phyloP scores from a whole-genome alignment of 2,329 filamentous ascomycete species.

The Fusarium begoniae region DNA sequence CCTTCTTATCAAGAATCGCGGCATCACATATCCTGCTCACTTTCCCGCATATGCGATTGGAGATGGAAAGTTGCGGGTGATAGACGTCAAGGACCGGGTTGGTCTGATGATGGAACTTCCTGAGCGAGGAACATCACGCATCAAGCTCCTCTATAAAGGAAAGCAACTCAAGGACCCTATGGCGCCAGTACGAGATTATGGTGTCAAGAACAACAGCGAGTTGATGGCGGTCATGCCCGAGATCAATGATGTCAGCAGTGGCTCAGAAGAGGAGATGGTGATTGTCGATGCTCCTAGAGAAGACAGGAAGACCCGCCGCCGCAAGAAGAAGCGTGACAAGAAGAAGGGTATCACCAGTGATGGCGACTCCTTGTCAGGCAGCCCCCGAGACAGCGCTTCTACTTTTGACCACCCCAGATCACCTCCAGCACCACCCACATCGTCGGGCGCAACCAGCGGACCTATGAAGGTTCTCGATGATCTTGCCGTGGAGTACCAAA shows the following conservation, averaged over 20 bases:
- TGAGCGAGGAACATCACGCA: slow-evolving; percentile 58
- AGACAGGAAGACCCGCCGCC: slow-evolving; percentile 50
- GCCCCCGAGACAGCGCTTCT: slow-evolving; percentile 55
- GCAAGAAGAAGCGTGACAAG: slow-evolving; percentile 55
- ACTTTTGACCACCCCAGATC: slow-evolving; percentile 47
- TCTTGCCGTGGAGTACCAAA: slow-evolving; percentile 71
- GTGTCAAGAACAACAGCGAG: slow-evolving; percentile 68
- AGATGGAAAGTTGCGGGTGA: slow-evolving; percentile 74
- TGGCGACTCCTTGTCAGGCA: slow-evolving; percentile 51
- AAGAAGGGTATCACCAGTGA: slow-evolving; percentile 44
- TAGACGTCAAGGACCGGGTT: slow-evolving; percentile 73
- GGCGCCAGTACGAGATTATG: slow-evolving; percentile 66
- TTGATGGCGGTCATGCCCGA: slow-evolving; percentile 61
- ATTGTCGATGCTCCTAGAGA: slow-evolving; percentile 53
- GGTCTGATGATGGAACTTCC: slow-evolving; percentile 72
- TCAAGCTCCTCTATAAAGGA: slow-evolving; percentile 80
- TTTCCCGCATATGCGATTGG: slow-evolving; percentile 81
- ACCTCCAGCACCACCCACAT: slow-evolving; percentile 30
- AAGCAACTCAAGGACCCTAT: slow-evolving; percentile 72
- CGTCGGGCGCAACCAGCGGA: slow-evolving; percentile 47
- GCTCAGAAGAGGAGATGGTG: slow-evolving; percentile 56
- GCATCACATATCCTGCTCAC: slow-evolving; percentile 72
- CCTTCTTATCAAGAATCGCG: slow-evolving; percentile 74
- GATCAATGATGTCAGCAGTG: slow-evolving; percentile 47
- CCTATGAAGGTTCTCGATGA: slow-evolving; percentile 68